Percentiles rank a stretch among this genome's conserved stretches.
Evolutionary conservation across 345 rosid genomes (phyloP).

Genomic region (Punica granatum): DNA sequence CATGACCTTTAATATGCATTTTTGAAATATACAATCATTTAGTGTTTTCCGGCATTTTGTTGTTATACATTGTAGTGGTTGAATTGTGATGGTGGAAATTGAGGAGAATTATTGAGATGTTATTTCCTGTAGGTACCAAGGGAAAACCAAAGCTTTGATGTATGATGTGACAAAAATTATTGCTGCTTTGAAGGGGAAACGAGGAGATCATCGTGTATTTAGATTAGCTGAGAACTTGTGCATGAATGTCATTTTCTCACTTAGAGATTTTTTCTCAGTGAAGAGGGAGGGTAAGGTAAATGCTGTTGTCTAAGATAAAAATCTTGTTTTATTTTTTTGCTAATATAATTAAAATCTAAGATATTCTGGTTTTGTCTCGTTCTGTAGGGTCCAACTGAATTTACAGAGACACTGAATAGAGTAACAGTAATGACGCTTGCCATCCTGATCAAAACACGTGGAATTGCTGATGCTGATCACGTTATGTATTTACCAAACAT

Average conservation of each 20-base stretch:
- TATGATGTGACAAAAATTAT: conserved; percentile 93
- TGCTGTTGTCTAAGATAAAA: conserved; percentile 8
- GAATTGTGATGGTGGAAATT: conserved; percentile 6
- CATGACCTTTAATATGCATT: neutral
- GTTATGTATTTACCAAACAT: conserved; percentile 74
- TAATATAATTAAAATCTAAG: neutral
- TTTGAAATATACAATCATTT: neutral
- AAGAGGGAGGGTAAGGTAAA: conserved; percentile 93
- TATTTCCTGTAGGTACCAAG: conserved; percentile 64
- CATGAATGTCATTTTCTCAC: conserved; percentile 83
- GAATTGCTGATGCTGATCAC: conserved; percentile 97
- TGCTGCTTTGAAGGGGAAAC: conserved; percentile 84
- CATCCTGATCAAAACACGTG: conserved; percentile 90
- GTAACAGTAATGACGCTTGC: conserved; percentile 82
- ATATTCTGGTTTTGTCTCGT: conserved; percentile 11
- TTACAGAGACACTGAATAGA: conserved; percentile 94
- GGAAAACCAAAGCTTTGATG: conserved; percentile 86
- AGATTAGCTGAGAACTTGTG: conserved; percentile 93
- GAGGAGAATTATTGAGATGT: conserved; percentile 2
- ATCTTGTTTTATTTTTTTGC: conserved; percentile 8
- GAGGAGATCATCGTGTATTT: conserved; percentile 94
- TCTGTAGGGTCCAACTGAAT: conserved; percentile 92
- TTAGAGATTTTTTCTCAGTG: conserved; percentile 81
- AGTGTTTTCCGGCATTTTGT: neutral
- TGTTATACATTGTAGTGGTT: conserved; percentile 9